Base-by-base conservation (phyloP, 306 rosid species). In the Senna tora region DNA sequence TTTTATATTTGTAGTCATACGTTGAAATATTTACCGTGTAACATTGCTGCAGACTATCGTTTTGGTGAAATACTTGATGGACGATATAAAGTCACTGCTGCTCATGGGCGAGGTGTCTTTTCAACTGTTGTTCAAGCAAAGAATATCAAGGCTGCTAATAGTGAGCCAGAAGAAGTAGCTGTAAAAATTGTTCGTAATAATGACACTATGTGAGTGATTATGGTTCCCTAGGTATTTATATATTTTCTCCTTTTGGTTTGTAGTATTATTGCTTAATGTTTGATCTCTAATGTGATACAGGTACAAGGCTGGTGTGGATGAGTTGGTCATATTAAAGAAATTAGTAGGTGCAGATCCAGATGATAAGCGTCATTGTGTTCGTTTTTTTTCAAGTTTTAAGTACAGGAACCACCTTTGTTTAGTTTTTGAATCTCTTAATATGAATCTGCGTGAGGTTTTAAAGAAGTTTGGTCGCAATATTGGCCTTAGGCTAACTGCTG, bases 381-480 rank as follows among this genome's bases (percentile, higher is more conserved):
- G 96, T 74, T 91, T 95, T 81, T 86, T 91, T 77, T 95, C 99
- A 77, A 89, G 87, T 86, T 95, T 95, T 83, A 95, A 92, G 86
- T 95, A 91, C 85, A 84, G 99, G 82, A 95, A 95, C 83, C 99
- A 95, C 84, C 97, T 95, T 76, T 91, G 97, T 84, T 84, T 95
- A 89, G 99, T 95, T 84, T 95, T 95, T 89, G 99, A 95, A 85
- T 95, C 99, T 81, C 99, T 95, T 75, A 81, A 89, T 79, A 95
- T 91, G 99, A 95, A 95, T 88, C 91, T 95, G 43, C 99, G 99
- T 64, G 99, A 95, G 85, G 96, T 95, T 77, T 89, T 95, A 83
- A 95, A 95, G 93, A 95, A 95, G 83, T 95, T 95, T 84, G 97
- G 99, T 77, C 99, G 97, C 92, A 95, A 95, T 85, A 91, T 95